Percentiles rank a stretch among this genome's conserved stretches.
Conservation (phyloP, 2,329 filamentous ascomycete genomes). For the Nothophoma quercina region DNA sequence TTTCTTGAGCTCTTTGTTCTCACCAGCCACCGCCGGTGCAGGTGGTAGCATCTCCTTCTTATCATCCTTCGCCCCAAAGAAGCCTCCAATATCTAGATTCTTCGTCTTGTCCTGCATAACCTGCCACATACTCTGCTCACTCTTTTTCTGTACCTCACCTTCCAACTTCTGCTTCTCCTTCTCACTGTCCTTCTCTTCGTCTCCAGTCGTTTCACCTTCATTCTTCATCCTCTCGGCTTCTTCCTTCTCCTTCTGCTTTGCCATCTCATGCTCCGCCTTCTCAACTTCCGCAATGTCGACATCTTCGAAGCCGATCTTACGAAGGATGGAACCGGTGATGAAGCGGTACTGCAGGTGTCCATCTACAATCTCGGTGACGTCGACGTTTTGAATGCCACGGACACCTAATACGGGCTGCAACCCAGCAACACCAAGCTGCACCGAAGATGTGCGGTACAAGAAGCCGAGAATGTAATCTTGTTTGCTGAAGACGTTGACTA, state of each 20-base stretch:
- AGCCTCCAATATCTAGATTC: constrained; percentile 27
- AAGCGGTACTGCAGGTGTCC: constrained; percentile 61
- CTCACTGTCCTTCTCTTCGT: constrained; percentile 26
- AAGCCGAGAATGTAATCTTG: constrained; percentile 90
- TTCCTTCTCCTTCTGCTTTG: constrained; percentile 55
- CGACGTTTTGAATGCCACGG: constrained; percentile 68
- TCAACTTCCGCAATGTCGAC: constrained; percentile 57
- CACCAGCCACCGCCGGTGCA: not conserved
- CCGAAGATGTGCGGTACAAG: constrained; percentile 82
- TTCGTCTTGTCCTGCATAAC: constrained; percentile 54
- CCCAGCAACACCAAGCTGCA: constrained; percentile 84
- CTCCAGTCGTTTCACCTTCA: constrained; percentile 32
- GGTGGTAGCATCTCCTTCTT: not conserved
- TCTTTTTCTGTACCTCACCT: constrained; percentile 54
- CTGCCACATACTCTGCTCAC: constrained; percentile 53
- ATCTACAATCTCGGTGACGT: constrained; percentile 59
- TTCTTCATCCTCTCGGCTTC: constrained; percentile 48
- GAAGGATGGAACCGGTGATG: constrained; percentile 59
- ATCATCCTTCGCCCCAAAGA: constrained; percentile 15
- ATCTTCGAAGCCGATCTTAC: constrained; percentile 62
- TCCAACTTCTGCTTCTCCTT: constrained; percentile 51
- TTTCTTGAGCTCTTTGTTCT: constrained; percentile 9
- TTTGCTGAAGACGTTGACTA: constrained; percentile 88
- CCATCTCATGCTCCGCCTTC: constrained; percentile 54
- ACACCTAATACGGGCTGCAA: constrained; percentile 76